A percentile compares a stretch with the other conserved stretches of the same genome.
phyloP scores from a whole-genome alignment of 2,329 filamentous ascomycete genomes.

The Apiospora phragmitis region DNA sequence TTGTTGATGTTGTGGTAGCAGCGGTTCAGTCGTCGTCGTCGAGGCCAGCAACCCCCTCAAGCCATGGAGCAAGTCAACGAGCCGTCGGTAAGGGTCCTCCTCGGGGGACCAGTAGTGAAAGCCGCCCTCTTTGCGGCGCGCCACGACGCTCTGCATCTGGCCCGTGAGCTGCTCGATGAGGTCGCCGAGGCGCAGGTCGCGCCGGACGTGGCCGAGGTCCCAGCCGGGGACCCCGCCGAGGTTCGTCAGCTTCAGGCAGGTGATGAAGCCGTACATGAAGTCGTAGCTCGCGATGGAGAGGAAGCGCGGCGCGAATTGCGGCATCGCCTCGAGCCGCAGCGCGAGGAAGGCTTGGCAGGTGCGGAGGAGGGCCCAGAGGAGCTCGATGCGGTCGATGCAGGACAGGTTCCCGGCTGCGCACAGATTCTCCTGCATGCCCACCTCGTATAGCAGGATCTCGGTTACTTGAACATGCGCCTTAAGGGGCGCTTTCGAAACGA shows the following conservation, averaged over 20 bases:
- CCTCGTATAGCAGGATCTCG: conserved; percentile 48
- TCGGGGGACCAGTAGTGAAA: not conserved
- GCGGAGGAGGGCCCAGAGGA: conserved; percentile 47
- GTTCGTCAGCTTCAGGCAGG: conserved; percentile 46
- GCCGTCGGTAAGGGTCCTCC: not conserved
- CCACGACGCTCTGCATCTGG: conserved; percentile 25
- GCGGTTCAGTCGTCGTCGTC: not conserved
- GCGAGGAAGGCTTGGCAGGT: conserved; percentile 42
- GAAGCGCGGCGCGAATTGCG: conserved; percentile 38
- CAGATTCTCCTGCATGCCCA: conserved; percentile 42
- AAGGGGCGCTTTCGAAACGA: conserved; percentile 35
- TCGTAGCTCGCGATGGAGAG: conserved; percentile 47
- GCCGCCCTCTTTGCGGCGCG: not conserved
- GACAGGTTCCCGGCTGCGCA: conserved; percentile 32
- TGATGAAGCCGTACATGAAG: conserved; percentile 47
- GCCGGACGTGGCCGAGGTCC: conserved; percentile 39
- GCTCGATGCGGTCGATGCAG: conserved; percentile 40
- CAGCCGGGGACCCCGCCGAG: conserved; percentile 45
- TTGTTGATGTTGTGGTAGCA: not conserved
- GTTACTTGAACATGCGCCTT: conserved; percentile 45
- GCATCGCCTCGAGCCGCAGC: conserved; percentile 23
- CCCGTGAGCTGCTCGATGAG: conserved; percentile 31
- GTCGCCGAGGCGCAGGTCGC: conserved; percentile 36
- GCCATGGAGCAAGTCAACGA: not conserved
- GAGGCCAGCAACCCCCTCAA: not conserved